A percentile compares a stretch with the other conserved stretches of the same genome.
Conservation (phyloP, 140 eudicot genomes). For the Oenanthe javanica region DNA sequence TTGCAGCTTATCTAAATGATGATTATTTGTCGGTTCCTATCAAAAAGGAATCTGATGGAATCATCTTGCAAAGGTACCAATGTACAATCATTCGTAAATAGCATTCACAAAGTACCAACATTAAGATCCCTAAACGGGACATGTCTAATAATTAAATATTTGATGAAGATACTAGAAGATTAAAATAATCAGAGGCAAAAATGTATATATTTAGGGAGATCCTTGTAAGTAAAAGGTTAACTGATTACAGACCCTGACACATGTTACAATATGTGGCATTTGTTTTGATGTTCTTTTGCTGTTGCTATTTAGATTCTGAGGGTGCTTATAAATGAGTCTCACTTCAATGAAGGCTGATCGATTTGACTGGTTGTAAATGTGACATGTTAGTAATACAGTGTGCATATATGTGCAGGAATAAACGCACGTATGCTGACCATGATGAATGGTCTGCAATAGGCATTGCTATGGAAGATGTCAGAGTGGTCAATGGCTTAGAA, state of each 20-base stretch:
- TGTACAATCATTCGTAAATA: not conserved
- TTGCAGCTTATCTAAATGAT: slow-evolving; percentile 62
- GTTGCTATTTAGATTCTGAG: not conserved
- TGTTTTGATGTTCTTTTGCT: not conserved
- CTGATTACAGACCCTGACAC: not conserved
- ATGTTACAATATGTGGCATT: not conserved
- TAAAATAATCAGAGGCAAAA: not conserved
- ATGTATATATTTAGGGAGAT: not conserved
- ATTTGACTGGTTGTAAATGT: not conserved
- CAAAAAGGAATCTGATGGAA: slow-evolving; percentile 51
- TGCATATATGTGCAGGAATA: slow-evolving; percentile 43
- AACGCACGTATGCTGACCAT: slow-evolving; percentile 28
- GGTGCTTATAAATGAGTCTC: not conserved
- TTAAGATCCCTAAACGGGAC: not conserved
- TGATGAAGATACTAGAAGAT: not conserved
- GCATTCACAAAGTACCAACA: not conserved
- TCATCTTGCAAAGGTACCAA: slow-evolving; percentile 69
- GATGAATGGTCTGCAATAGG: slow-evolving; percentile 61
- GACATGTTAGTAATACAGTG: not conserved
- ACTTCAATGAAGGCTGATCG: not conserved
- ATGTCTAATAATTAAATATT: not conserved
- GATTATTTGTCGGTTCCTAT: slow-evolving; percentile 64
- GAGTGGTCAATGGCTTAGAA: slow-evolving; percentile 75
- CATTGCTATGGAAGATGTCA: slow-evolving; percentile 60
- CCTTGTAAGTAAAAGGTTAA: not conserved